These are phyloP conservation scores for Collariella sp. DNA, from an alignment of 495 filamentous ascomycete genomes.

Conservation along the genomic window DNA sequence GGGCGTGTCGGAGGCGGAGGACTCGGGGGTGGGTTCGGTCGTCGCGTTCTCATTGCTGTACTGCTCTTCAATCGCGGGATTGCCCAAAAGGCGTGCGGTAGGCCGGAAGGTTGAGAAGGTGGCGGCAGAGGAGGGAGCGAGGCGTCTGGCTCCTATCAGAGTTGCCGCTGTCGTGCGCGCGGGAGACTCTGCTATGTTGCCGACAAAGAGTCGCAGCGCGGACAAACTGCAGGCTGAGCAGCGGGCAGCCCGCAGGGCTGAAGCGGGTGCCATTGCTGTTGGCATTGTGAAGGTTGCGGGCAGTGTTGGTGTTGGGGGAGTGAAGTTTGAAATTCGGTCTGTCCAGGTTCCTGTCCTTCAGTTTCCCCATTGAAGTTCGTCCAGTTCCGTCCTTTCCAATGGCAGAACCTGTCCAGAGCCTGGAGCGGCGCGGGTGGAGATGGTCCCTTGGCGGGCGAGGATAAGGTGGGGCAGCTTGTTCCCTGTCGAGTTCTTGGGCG, in stretches of 20 bases:
- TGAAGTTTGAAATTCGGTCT: background rate
- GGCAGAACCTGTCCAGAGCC: no score
- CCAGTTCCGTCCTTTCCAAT: no score
- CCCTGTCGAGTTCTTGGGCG: background rate
- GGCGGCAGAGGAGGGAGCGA: background rate
- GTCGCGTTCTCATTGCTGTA: background rate
- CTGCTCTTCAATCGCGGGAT: slow-evolving; percentile 20
- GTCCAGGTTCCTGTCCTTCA: background rate
- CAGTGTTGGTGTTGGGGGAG: background rate
- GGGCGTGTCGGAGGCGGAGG: slow-evolving; percentile 35
- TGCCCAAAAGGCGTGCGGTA: slow-evolving; percentile 5
- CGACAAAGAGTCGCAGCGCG: slow-evolving; percentile 20
- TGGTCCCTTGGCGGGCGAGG: background rate
- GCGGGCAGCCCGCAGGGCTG: slow-evolving; percentile 16
- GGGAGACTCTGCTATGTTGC: slow-evolving; percentile 2
- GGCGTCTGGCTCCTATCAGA: background rate
- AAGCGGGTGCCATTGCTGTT: slow-evolving; percentile 11
- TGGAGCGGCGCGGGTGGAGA: no score
- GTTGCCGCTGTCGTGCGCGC: slow-evolving; percentile 2
- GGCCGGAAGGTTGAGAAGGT: slow-evolving; percentile 21
- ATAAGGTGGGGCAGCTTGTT: background rate
- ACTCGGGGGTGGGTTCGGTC: background rate
- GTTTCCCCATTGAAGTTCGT: no score
- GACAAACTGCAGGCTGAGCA: slow-evolving; percentile 25
- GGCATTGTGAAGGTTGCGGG: background rate